phyloP scores from a whole-genome alignment of 768 basidiomycete genomes.

The Phaeotremella skinneri region DNA sequence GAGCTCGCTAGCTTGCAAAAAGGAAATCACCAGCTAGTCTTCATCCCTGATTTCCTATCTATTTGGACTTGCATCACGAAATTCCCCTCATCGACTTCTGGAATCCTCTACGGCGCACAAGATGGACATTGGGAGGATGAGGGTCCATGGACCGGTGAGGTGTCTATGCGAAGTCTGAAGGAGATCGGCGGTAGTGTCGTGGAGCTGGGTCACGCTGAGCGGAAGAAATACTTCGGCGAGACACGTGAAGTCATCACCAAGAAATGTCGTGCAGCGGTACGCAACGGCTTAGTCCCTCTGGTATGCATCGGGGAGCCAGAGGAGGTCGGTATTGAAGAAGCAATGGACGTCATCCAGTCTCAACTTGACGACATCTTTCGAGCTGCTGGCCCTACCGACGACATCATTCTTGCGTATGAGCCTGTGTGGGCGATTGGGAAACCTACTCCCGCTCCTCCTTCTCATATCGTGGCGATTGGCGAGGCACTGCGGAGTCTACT shows the following conservation, averaged over 20 bases:
- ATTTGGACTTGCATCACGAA: neutral
- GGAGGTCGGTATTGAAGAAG: slow-evolving; percentile 4
- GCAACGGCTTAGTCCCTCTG: slow-evolving; percentile 13
- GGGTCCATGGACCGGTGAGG: slow-evolving; percentile 23
- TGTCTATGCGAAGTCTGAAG: slow-evolving; percentile 9
- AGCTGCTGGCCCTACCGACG: neutral
- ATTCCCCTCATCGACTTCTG: neutral
- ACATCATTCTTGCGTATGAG: slow-evolving; percentile 25
- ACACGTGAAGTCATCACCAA: slow-evolving; percentile 10
- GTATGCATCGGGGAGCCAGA: slow-evolving; percentile 21
- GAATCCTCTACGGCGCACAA: slow-evolving; percentile 15
- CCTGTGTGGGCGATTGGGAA: slow-evolving; percentile 29
- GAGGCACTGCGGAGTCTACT: slow-evolving; percentile 6
- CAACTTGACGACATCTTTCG: slow-evolving; percentile 11
- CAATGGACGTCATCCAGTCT: slow-evolving; percentile 7
- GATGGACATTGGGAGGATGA: slow-evolving; percentile 16
- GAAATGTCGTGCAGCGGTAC: slow-evolving; percentile 7
- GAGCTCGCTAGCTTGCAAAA: neutral
- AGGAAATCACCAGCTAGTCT: slow-evolving; percentile 4
- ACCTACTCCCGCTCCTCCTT: slow-evolving; percentile 12
- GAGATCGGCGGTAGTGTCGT: slow-evolving; percentile 16
- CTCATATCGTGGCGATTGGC: slow-evolving; percentile 19
- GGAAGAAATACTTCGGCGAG: slow-evolving; percentile 14
- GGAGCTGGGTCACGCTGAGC: slow-evolving; percentile 26
- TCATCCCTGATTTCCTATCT: slow-evolving; percentile 24